These are phyloP conservation scores for Monotropa hypopitys DNA, from an alignment of 179 eudicot species.

Conservation along the genomic window DNA sequence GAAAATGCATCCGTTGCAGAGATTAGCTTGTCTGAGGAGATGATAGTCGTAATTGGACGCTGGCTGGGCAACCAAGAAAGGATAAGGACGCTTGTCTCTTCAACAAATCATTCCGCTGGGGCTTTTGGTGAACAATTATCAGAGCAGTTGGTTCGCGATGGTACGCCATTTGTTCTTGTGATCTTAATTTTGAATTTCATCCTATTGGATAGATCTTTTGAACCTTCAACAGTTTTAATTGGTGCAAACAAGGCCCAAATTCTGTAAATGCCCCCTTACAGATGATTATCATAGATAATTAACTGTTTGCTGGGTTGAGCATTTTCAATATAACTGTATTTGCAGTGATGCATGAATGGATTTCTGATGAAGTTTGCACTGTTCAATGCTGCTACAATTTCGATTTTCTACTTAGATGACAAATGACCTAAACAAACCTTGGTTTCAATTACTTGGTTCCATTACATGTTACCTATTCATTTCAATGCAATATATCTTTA, in stretches of 20 bases:
- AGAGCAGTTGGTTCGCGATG: slow-evolving; percentile 84
- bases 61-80: slow-evolving; percentile 90
- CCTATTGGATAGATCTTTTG: neutral
- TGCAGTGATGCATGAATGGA: neutral
- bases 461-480: neutral
- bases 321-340: neutral
- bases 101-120: slow-evolving; percentile 28
- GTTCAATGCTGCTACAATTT: neutral
- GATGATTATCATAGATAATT: neutral
- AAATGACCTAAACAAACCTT: neutral
- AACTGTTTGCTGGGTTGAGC: neutral
- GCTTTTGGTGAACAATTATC: slow-evolving; percentile 53
- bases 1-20: slow-evolving; percentile 56
- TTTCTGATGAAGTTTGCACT: neutral
- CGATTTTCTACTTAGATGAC: neutral
- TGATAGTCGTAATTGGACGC: slow-evolving; percentile 50
- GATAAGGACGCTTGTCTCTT: slow-evolving; percentile 31
- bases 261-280: neutral
- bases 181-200: neutral
- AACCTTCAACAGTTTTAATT: neutral
- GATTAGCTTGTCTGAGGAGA: slow-evolving; percentile 64
- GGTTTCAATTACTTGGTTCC: neutral
- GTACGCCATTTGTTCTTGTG: slow-evolving; percentile 26
- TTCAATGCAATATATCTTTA: neutral
- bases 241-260: neutral